Evolutionary conservation across 2,329 filamentous ascomycete species (phyloP), one percentile per base, ranked within the genome.

Genomic region (Fusarium agapanthi): DNA sequence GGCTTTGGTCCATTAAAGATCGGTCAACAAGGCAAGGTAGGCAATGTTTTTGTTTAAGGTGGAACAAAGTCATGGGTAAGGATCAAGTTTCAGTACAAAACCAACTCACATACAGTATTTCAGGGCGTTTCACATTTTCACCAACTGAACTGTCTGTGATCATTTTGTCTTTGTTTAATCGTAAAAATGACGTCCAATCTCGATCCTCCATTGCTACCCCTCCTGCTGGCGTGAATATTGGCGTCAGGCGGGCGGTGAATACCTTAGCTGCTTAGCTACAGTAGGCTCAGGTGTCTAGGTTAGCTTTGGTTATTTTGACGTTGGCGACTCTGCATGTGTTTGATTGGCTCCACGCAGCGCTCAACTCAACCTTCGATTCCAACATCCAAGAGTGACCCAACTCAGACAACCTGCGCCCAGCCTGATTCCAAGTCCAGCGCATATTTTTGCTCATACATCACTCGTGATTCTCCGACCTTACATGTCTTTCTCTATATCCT

Each of bases 321-420:
- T 76, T 43, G 56, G 69, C 71, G 61, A 72, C 53, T 65, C 61
- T 67, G 51, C 68, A 59, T 59, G 53, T 45, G 40, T 73, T 71
- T 77, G 76, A 78, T 78, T 78, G 76, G 76, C 38, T 69, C 65
- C 76, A 67, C 59, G 67, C 67, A 71, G 65, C 59, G 51, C 65
- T 61, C 58, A 62, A 69, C 59, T 76, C 73, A 72, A 67, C 71
- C 73, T 69, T 63, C 72, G 68, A 61, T 58, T 63, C 65, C 55
- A 72, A 45, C 72, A 70, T 69, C 53, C 51, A 72, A 65, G 41
- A 55, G 71, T 59, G 47, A 74, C 68, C 72, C 72, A 74, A 72
- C 65, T 56, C 64, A 56, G 58, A 72, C 65, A 74, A 67, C 58
- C 67, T 61, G 68, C 67, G 67, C 64, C 55, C 60, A 69, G 65